A percentile compares a stretch with the other conserved stretches of the same genome.
These are phyloP conservation scores for Trichoderma aggressivum DNA, from an alignment of 2,329 filamentous ascomycete species.

Conservation along the genomic window DNA sequence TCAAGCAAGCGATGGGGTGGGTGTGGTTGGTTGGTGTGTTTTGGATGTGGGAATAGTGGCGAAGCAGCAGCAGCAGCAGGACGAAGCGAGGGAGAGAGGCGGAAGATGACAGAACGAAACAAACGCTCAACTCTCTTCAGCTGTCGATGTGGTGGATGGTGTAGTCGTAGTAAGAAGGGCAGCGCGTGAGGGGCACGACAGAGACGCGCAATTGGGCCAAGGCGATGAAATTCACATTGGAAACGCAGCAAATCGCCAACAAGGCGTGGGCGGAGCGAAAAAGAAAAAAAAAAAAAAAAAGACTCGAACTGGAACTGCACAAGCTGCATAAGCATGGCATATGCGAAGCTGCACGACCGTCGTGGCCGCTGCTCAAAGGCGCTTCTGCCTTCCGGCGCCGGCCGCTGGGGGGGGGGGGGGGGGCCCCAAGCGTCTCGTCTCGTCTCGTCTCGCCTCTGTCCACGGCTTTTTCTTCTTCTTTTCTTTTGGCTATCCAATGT, in stretches of 20 bases:
- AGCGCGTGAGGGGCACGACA: background rate
- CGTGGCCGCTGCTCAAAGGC: constrained; percentile 48
- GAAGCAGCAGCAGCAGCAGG: background rate
- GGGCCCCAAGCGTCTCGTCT: too few relatives aligned
- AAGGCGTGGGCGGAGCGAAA: constrained; percentile 7
- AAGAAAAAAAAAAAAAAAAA: too few relatives aligned
- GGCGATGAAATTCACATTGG: background rate
- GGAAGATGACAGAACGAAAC: background rate
- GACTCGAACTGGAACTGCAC: too few relatives aligned
- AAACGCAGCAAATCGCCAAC: background rate
- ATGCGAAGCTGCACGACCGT: constrained; percentile 40
- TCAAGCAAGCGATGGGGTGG: background rate
- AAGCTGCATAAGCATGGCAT: constrained; percentile 6
- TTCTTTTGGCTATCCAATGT: too few relatives aligned
- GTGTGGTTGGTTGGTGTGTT: background rate
- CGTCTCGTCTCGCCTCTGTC: background rate
- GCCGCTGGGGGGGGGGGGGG: background rate
- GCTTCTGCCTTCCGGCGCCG: constrained; percentile 17
- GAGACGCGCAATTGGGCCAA: background rate
- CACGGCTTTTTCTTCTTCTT: too few relatives aligned
- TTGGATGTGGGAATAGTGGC: background rate
- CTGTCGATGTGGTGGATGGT: background rate
- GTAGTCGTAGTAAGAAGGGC: background rate
- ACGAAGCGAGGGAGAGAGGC: background rate
- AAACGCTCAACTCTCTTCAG: background rate